Percentiles rank a stretch among this genome's conserved stretches.
These are phyloP conservation scores for Lepidopterella palustris DNA, from an alignment of 495 filamentous ascomycete species.

Conservation along the genomic window DNA sequence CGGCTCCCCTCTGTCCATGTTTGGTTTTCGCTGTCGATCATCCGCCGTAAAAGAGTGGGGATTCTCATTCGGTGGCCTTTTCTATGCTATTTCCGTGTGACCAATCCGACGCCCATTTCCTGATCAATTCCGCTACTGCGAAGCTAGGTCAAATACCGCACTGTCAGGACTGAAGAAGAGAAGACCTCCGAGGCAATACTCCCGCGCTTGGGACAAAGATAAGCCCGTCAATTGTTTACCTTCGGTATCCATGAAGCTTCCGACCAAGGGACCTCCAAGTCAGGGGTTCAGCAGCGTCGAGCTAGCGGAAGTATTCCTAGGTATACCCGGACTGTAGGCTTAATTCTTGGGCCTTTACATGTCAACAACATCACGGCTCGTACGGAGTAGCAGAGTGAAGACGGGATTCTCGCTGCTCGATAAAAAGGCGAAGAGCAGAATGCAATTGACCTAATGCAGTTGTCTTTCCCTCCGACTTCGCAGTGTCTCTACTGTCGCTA, in stretches of 20 bases:
- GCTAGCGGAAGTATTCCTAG: neutral
- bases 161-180: neutral
- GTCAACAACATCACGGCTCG: no score
- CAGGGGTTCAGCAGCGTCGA: neutral
- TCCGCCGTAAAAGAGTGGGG: neutral
- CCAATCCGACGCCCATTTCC: neutral
- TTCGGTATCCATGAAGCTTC: no score
- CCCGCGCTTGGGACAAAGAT: neutral
- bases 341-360: no score
- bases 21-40: neutral
- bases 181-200: neutral
- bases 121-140: constrained; percentile 1
- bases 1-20: constrained; percentile 2
- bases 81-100: neutral
- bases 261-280: no score
- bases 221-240: neutral
- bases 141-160: neutral
- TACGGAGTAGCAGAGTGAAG: no score
- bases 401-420: no score
- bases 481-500: neutral
- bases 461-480: neutral
- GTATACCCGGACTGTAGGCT: no score
- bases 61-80: neutral
- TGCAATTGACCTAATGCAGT: neutral
- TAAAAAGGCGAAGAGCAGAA: no score